Evolutionary conservation across 345 rosid species (phyloP).

Genomic region (Eucalyptus shirleyi): DNA sequence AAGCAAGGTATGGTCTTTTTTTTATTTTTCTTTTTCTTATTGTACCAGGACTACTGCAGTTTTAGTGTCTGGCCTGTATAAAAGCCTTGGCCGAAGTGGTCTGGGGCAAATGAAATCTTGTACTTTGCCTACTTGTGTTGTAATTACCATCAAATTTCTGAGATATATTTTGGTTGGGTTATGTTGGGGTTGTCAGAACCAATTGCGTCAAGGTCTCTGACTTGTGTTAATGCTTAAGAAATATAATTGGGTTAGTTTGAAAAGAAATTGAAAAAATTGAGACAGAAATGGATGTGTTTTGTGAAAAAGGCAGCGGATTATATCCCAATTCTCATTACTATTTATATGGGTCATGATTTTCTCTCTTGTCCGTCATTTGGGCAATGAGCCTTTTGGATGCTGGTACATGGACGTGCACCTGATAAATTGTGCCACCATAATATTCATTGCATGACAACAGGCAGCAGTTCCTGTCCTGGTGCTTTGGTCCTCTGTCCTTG

Average conservation of each 20-base stretch:
- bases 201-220: neutral
- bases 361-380: neutral
- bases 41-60: neutral
- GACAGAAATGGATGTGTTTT: neutral
- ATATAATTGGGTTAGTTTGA: neutral
- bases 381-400: neutral
- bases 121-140: neutral
- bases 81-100: neutral
- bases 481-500: neutral
- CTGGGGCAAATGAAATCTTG: neutral
- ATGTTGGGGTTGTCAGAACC: neutral
- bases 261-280: neutral
- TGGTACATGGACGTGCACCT: neutral
- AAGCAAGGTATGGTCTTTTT: slow-evolving; percentile 34
- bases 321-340: neutral
- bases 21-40: neutral
- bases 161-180: neutral
- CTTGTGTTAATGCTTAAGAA: neutral
- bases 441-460: neutral
- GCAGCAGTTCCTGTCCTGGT: neutral
- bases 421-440: neutral
- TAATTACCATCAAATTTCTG: neutral
- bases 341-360: neutral
- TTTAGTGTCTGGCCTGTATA: neutral
- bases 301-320: neutral